phyloP scores from a whole-genome alignment of 148 eudicot genomes.

The Camellia granthamiana region DNA sequence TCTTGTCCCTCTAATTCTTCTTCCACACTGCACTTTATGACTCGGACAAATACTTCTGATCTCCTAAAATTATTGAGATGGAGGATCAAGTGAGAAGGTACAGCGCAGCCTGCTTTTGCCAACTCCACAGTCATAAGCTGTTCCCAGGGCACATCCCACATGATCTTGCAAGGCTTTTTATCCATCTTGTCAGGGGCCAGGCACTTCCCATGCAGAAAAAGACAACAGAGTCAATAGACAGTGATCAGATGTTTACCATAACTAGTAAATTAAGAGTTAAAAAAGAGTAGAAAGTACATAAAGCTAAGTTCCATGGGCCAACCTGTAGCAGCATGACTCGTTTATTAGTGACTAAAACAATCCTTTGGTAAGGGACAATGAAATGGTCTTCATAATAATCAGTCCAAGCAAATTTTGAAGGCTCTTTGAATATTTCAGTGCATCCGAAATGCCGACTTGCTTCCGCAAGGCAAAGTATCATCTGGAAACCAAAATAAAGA shows the following conservation, averaged over 20 bases:
- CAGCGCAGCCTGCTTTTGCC: conserved; percentile 68
- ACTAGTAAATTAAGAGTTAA: not conserved
- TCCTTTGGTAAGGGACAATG: conserved; percentile 66
- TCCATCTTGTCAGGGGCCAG: conserved; percentile 67
- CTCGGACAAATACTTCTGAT: conserved; percentile 72
- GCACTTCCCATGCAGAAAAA: conserved; percentile 41
- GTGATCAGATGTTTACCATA: not conserved
- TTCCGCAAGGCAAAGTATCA: conserved; percentile 93
- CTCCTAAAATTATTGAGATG: conserved; percentile 77
- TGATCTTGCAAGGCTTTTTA: conserved; percentile 83
- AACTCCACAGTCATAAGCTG: conserved; percentile 83
- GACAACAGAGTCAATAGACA: too few relatives aligned
- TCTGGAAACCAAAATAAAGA: conserved; percentile 47
- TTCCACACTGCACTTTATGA: conserved; percentile 79
- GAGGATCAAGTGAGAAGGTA: conserved; percentile 76
- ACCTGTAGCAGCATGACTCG: conserved; percentile 92
- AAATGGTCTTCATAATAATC: conserved; percentile 94
- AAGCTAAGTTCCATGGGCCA: conserved; percentile 13
- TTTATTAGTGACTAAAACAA: conserved; percentile 77
- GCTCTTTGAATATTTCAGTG: conserved; percentile 93
- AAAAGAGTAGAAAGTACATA: not conserved
- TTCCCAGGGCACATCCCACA: conserved; percentile 98
- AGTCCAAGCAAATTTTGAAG: conserved; percentile 92
- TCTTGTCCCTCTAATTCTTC: conserved; percentile 49
- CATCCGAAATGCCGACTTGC: conserved; percentile 90